Evolutionary conservation across 306 rosid genomes (phyloP), one percentile per base, ranked within the genome.

Genomic region (Cucumis melo): DNA sequence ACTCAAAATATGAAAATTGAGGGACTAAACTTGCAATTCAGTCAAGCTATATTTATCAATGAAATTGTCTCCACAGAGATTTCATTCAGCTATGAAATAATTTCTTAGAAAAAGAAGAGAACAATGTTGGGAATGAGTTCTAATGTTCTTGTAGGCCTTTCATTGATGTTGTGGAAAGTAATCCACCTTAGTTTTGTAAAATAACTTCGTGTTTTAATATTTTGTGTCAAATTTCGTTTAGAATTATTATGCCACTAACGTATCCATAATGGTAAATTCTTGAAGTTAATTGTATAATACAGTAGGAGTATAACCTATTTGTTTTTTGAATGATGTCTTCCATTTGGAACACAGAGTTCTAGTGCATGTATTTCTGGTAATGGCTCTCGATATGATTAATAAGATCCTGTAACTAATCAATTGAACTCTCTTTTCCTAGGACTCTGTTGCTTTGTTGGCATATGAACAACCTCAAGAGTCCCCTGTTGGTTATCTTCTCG

Each of bases 391-490:
- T n/a, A 72, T 72, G 23, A 13, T 72, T 15, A 48, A 21, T 46
- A 14, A 29, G 60, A 72, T 44, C 39, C 10, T 23, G 16, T 55
- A 38, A 58, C 60, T 74, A 56, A 56, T 58, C 72, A 41, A 42
- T 20, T 12, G 14, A 48, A 4, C 78, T 76, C 54, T 77, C 62
- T 81, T 81, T 79, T 41, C 80, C 58, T 75, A 95, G 99, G 96
- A 95, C 76, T 90, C 92, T 78, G 98, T 90, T 84, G 91, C 99
- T 72, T 80, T 95, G 89, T 88, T 95, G 86, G 99, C 99, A 32
- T 95, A 95, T 48, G 93, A 87, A 77, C 87, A 44, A 51, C 99
- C 99, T 12, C 83, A 38, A 76, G 97, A 95, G 68, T 92, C 99
- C 63, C 65, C 87, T 0, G 89, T 95, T 17, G 99, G 99, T 66